Conservation (phyloP, 352 stramenopile genomes). For the Pythium coloratum region DNA sequence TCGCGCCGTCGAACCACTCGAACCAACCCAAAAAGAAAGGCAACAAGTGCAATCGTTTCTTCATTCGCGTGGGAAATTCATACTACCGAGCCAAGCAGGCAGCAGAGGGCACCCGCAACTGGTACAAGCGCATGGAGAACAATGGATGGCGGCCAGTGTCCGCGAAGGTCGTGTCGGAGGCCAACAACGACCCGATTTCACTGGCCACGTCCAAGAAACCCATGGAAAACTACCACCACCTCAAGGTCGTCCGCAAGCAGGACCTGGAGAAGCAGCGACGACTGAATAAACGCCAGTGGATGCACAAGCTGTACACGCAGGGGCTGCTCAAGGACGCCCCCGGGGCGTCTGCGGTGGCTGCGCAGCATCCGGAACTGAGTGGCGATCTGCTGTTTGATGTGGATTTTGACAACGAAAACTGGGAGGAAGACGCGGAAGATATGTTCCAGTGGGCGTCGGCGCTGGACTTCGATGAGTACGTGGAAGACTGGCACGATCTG, state of each 20-base stretch:
- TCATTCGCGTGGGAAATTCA: conserved; percentile 72
- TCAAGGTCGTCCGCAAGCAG: conserved; percentile 52
- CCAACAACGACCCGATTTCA: conserved; percentile 56
- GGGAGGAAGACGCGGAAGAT: conserved; percentile 63
- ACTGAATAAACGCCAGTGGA: conserved; percentile 75
- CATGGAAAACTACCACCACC: conserved; percentile 42
- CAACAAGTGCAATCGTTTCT: conserved; percentile 31
- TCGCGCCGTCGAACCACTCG: conserved; percentile 30
- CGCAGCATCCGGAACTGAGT: conserved; percentile 16
- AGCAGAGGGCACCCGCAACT: conserved; percentile 57
- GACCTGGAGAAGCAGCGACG: conserved; percentile 50
- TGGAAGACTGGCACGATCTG: conserved; percentile 60
- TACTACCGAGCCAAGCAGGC: conserved; percentile 64
- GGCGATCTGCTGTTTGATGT: conserved; percentile 48
- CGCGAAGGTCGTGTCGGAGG: conserved; percentile 68
- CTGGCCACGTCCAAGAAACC: conserved; percentile 44
- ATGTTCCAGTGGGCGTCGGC: conserved; percentile 70
- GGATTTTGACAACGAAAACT: conserved; percentile 67
- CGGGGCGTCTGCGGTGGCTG: neutral
- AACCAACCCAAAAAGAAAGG: conserved; percentile 16
- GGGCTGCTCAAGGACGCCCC: conserved; percentile 38
- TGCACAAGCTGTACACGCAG: conserved; percentile 77
- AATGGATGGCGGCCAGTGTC: conserved; percentile 91
- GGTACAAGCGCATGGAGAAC: conserved; percentile 89
- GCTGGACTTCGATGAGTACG: conserved; percentile 78